Percentiles rank a stretch among this genome's conserved stretches.
These are phyloP conservation scores for Sistotremastrum suecicum DNA, from an alignment of 768 basidiomycete species.

Conservation along the genomic window DNA sequence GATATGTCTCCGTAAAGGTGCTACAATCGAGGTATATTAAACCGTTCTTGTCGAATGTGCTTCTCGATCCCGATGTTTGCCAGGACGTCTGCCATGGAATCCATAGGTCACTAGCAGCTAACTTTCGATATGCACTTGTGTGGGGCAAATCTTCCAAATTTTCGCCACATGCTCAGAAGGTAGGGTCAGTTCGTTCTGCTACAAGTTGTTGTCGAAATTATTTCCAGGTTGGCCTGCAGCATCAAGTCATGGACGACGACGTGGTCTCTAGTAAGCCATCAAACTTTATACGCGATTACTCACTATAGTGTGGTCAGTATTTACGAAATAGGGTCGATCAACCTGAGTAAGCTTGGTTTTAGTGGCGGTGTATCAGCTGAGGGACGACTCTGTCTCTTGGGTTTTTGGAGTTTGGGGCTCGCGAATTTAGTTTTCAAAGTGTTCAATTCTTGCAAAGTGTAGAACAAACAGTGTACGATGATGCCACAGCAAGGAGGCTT, in stretches of 20 bases:
- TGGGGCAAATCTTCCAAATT: slow-evolving; percentile 98
- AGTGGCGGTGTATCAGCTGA: too few species aligned
- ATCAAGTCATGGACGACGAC: slow-evolving; percentile 78
- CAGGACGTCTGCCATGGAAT: slow-evolving; percentile 87
- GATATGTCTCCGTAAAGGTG: slow-evolving; percentile 78
- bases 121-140: slow-evolving; percentile 90
- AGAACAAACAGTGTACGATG: too few species aligned
- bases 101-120: slow-evolving; percentile 75
- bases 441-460: too few species aligned
- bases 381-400: too few species aligned
- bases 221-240: slow-evolving; percentile 50
- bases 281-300: slow-evolving; percentile 8
- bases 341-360: too few species aligned
- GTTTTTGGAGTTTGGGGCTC: too few species aligned
- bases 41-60: background rate
- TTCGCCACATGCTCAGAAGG: slow-evolving; percentile 83
- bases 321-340: slow-evolving; percentile 18
- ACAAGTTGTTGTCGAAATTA: background rate
- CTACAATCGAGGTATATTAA: slow-evolving; percentile 66
- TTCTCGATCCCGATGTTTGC: background rate
- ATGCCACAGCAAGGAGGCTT: too few species aligned
- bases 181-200: slow-evolving; percentile 1
- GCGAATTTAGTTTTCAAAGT: too few species aligned
- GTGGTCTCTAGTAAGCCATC: slow-evolving; percentile 65
- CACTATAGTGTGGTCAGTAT: slow-evolving; percentile 15